Evolutionary conservation across 495 filamentous ascomycete species (phyloP), one percentile per base, ranked within the genome.

Genomic region (Neurospora hispaniola): DNA sequence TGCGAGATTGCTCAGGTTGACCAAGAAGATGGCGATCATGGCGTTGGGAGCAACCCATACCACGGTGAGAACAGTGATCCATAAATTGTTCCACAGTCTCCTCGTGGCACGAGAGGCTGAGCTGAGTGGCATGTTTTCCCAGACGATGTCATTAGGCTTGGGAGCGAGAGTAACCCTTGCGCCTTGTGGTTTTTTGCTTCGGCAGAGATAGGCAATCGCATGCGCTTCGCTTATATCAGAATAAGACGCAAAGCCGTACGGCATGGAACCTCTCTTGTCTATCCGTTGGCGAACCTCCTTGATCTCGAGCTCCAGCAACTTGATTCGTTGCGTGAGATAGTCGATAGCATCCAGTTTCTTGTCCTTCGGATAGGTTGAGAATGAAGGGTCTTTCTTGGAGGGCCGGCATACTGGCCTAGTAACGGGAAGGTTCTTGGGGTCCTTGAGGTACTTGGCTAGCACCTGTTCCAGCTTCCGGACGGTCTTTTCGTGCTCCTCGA

Each of bases 31-130:
- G 71, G 96, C 93, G 74, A 97, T 98, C 80, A 98, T 83, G 66
- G 93, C 93, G 86, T 98, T 99, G 74, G 95, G 96, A n/a, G 87
- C 93, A 74, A 97, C 89, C 90, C 93, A 99, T n/a, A 96, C 76
- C 8, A 97, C 40, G 0, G 96, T 98, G 73, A 99, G 83, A 7
- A 92, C 75, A 40, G 88, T 81, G 31, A 98, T 90, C 92, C 94
- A 96, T 54, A 96, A 80, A 69, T 92, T 91, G 80, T 93, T 96
- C 74, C 91, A 86, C 68, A 97, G 84, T 23, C 90, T 84, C 77
- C 90, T 91, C 85, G 90, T 92, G 70, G 86, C 83, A 72, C 94
- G 89, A 9, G 88, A 84, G 23, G 86, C 79, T 69, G 90, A 89
- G 35, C 85, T 86, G 72, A 97, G 83, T 23, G 87, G 87, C 78